Evolutionary conservation across 768 basidiomycete genomes (phyloP).

Genomic region (Punctularia strigosozonata): DNA sequence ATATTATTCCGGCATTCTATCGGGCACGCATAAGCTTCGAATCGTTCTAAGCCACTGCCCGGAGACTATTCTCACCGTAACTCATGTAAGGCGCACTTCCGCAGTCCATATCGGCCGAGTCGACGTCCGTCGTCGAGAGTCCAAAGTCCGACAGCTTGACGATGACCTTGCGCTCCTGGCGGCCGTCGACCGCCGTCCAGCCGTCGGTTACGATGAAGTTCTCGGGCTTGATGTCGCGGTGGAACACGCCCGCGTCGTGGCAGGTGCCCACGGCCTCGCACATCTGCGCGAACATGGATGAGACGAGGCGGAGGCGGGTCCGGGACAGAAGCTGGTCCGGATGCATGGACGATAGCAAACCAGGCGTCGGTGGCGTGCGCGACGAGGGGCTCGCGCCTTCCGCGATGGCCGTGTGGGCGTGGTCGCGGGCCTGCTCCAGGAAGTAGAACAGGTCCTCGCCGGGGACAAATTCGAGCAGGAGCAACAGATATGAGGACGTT

Average conservation of each 20-base stretch:
- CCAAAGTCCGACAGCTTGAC: slow-evolving; percentile 98
- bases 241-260: slow-evolving; percentile 83
- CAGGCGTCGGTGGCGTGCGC: slow-evolving; percentile 86
- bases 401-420: too few species aligned
- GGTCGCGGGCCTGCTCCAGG: slow-evolving; percentile 90
- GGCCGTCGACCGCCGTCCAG: slow-evolving; percentile 37
- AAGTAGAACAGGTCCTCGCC: slow-evolving; percentile 98
- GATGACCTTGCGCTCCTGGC: slow-evolving; percentile 73
- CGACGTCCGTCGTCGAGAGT: slow-evolving; percentile 77
- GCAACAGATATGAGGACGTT: slow-evolving; percentile 81
- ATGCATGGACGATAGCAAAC: slow-evolving; percentile 74
- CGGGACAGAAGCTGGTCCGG: slow-evolving; percentile 75
- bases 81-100: slow-evolving; percentile 99
- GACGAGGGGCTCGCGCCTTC: slow-evolving; percentile 37
- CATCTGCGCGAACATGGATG: slow-evolving; percentile 98
- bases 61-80: slow-evolving; percentile 56
- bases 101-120: slow-evolving; percentile 95
- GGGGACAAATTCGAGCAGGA: slow-evolving; percentile 91
- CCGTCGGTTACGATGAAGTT: slow-evolving; percentile 94
- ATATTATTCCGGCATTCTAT: slow-evolving; percentile 96
- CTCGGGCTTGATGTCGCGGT: slow-evolving; percentile 98
- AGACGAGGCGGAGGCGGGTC: slow-evolving; percentile 83
- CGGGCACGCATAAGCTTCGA: neutral
- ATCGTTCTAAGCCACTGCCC: neutral
- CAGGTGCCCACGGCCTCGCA: slow-evolving; percentile 94